A percentile compares a stretch with the other conserved stretches of the same genome.
These are phyloP conservation scores for Aureobasidium sp. DNA, from an alignment of 2,329 filamentous ascomycete genomes.

Conservation along the genomic window DNA sequence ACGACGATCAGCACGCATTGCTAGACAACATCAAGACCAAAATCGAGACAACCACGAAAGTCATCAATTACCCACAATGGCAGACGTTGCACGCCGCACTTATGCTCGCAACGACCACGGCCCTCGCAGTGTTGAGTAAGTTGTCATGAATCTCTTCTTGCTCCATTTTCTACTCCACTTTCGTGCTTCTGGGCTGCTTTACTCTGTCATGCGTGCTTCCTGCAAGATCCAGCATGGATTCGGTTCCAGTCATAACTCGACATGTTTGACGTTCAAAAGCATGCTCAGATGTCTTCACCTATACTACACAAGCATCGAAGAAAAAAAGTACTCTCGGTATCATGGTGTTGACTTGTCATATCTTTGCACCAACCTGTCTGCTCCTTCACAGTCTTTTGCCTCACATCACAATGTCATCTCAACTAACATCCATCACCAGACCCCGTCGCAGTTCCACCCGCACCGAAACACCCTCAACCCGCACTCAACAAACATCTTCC, in stretches of 20 bases:
- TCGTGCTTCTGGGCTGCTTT: no score
- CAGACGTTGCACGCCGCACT: conserved; percentile 13
- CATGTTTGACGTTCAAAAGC: background rate
- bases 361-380: background rate
- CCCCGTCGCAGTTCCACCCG: background rate
- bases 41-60: background rate
- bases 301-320: background rate
- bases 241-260: background rate
- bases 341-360: background rate
- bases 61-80: background rate
- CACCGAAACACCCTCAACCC: background rate
- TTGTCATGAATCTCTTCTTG: background rate
- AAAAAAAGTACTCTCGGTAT: background rate
- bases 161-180: background rate
- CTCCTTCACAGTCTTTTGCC: background rate
- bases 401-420: background rate
- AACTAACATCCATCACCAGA: background rate
- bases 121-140: conserved; percentile 12
- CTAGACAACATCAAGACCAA: conserved; percentile 9
- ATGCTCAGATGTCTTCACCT: background rate
- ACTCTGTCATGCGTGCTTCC: no score
- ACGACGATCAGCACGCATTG: conserved; percentile 7
- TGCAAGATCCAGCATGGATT: background rate
- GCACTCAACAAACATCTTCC: background rate
- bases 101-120: conserved; percentile 14